A percentile compares a stretch with the other conserved stretches of the same genome.
Conservation (phyloP, 2,329 filamentous ascomycete genomes). For the Gnomoniopsis sp. region DNA sequence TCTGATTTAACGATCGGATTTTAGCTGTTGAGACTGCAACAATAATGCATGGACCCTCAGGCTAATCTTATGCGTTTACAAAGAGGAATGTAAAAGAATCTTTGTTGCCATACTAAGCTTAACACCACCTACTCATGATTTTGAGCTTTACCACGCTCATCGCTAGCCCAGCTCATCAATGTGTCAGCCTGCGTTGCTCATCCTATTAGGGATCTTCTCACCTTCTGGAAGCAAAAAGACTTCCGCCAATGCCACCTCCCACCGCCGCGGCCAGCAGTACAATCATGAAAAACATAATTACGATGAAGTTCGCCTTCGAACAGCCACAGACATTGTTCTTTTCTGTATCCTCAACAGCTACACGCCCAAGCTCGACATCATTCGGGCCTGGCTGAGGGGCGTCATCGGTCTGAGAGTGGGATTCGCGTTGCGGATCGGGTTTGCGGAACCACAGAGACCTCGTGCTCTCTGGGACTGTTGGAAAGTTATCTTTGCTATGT, state of each 20-base stretch:
- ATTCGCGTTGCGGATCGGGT: not conserved
- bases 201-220: not conserved
- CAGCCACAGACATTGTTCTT: constrained; percentile 4
- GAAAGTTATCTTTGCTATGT: not conserved
- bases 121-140: not conserved
- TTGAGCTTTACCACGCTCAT: not conserved
- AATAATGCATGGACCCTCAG: not conserved
- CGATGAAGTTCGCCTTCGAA: constrained; percentile 7
- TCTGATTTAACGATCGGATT: not conserved
- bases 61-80: too few species aligned
- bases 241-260: constrained; percentile 9
- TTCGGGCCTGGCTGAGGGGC: not conserved
- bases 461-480: not conserved
- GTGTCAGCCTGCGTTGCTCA: not conserved
- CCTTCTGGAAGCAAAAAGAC: constrained; percentile 1
- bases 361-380: constrained; percentile 1
- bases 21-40: not conserved
- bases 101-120: not conserved
- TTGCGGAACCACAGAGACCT: constrained; percentile 5
- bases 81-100: not conserved
- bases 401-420: not conserved
- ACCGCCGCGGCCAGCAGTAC: constrained; percentile 10
- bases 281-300: constrained; percentile 7
- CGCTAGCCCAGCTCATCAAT: not conserved
- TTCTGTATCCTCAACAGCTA: not conserved